phyloP scores from a whole-genome alignment of 225 moss, liverwort and hornwort genomes.

The Pseudisothecium myosuroides region DNA sequence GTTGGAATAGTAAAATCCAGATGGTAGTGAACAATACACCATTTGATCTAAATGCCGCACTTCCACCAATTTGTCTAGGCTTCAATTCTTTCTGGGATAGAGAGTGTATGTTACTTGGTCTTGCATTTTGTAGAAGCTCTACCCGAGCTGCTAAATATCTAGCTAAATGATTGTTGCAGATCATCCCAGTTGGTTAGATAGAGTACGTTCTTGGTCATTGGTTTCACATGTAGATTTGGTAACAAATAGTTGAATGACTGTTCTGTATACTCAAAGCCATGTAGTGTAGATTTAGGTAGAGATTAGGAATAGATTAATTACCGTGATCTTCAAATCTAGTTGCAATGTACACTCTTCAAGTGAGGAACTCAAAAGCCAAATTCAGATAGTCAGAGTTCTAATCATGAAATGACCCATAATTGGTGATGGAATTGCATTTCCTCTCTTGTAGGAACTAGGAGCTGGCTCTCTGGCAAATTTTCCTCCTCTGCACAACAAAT shows the following conservation, averaged over 20 bases:
- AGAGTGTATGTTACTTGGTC: too few species aligned
- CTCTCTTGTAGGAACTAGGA: neutral
- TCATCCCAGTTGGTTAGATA: neutral
- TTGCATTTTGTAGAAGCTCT: neutral
- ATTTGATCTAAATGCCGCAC: neutral
- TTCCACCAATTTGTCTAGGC: neutral
- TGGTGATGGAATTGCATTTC: neutral
- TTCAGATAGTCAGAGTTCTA: neutral
- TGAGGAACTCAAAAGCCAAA: neutral
- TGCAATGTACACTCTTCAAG: neutral
- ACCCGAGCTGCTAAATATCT: accelerated
- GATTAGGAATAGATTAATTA: neutral
- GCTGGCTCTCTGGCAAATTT: too few species aligned
- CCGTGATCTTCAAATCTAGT: neutral
- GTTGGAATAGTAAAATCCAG: too few species aligned
- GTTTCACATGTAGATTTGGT: neutral
- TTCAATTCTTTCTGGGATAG: neutral
- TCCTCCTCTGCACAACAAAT: neutral
- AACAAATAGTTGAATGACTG: neutral
- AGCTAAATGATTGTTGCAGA: too few species aligned
- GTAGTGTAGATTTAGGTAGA: neutral
- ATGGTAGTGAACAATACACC: neutral
- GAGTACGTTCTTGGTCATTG: neutral
- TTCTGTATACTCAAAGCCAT: neutral
- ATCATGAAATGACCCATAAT: neutral